phyloP scores from a whole-genome alignment of 1,284 basidiomycete species.

The Ceratobasidium sp. region DNA sequence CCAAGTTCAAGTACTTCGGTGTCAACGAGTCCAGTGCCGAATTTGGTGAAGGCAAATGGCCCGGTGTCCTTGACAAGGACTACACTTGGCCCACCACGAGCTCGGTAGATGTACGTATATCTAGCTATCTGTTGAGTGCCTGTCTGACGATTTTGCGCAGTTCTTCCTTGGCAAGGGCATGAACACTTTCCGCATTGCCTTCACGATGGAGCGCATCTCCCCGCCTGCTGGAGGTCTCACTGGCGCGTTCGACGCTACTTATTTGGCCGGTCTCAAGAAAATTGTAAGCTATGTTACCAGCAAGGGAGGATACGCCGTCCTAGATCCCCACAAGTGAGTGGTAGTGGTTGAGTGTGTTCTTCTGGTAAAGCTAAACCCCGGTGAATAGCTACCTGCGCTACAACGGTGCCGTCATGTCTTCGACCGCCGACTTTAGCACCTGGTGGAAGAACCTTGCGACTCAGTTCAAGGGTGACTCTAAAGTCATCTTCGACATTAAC shows the following conservation, averaged over 20 bases:
- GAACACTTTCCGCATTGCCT: conserved; percentile 77
- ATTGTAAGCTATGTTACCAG: conserved; percentile 72
- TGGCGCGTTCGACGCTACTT: conserved; percentile 60
- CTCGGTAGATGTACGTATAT: conserved; percentile 61
- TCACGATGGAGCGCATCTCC: conserved; percentile 68
- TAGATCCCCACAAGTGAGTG: conserved; percentile 66
- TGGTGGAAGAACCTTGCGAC: conserved; percentile 72
- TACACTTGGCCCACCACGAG: conserved; percentile 67
- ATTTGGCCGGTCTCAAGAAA: conserved; percentile 66
- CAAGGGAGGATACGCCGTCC: conserved; percentile 70
- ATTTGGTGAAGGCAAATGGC: conserved; percentile 61
- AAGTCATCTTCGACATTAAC: conserved; percentile 66
- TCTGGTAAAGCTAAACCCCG: too few species aligned
- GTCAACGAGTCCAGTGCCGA: conserved; percentile 75
- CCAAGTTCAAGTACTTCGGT: conserved; percentile 75
- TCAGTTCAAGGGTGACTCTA: conserved; percentile 58
- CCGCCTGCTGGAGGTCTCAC: conserved; percentile 61
- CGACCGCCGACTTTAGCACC: conserved; percentile 67
- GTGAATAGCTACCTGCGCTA: conserved; percentile 69
- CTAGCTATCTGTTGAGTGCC: too few species aligned
- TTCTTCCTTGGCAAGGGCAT: conserved; percentile 71
- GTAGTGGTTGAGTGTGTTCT: too few species aligned
- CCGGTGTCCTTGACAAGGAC: conserved; percentile 43
- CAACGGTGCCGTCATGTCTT: conserved; percentile 66
- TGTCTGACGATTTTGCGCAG: conserved; percentile 49